phyloP scores from a whole-genome alignment of 1,139 yeast species.

The Debaryomyces robertsiae region DNA sequence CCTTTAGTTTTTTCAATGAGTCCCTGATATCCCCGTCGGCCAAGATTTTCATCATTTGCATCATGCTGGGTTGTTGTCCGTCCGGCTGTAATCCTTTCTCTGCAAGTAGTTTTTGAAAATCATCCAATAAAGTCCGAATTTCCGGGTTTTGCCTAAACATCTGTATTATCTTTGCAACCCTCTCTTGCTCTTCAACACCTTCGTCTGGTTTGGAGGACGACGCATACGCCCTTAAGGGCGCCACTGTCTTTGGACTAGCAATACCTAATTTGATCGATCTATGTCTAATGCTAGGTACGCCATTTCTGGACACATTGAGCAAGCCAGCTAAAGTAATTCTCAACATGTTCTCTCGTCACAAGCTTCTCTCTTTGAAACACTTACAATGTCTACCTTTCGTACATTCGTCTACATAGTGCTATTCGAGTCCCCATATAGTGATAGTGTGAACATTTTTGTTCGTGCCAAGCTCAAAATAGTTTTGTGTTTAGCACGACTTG shows the following conservation, averaged over 20 bases:
- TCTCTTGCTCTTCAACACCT: slow-evolving; percentile 18
- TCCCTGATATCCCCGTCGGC: slow-evolving; percentile 41
- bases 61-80: slow-evolving; percentile 36
- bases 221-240: slow-evolving; percentile 11
- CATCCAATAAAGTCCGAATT: slow-evolving; percentile 28
- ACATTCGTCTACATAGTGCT: too few relatives aligned
- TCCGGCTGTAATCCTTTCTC: slow-evolving; percentile 37
- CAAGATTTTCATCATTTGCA: slow-evolving; percentile 40
- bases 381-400: too few relatives aligned
- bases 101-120: slow-evolving; percentile 35
- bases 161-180: slow-evolving; percentile 22
- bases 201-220: slow-evolving; percentile 14
- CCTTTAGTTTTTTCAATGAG: slow-evolving; percentile 32
- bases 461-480: neutral
- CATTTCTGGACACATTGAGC: neutral
- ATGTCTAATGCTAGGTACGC: slow-evolving; percentile 1
- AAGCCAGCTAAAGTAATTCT: neutral
- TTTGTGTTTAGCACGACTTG: slow-evolving; percentile 1
- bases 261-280: neutral
- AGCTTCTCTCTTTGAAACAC: too few relatives aligned
- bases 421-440: too few relatives aligned
- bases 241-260: slow-evolving; percentile 2
- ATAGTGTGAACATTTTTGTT: neutral
- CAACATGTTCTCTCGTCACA: slow-evolving; percentile 1
- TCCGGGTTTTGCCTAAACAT: slow-evolving; percentile 31